Evolutionary conservation across 306 rosid genomes (phyloP).

Genomic region (Trifolium pratense): DNA sequence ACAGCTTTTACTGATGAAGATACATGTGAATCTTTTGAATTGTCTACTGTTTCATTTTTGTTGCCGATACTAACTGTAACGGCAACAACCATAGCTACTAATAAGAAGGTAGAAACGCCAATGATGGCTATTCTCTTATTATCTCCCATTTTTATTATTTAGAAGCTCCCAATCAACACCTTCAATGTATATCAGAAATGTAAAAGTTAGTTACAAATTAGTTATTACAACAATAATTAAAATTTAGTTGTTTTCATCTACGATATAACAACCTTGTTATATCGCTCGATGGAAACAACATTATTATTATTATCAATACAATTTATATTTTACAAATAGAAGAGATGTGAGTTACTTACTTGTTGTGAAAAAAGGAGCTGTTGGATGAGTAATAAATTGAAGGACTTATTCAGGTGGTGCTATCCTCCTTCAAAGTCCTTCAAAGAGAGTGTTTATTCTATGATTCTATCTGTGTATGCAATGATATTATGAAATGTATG

Average conservation of each 20-base stretch:
- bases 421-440: slow-evolving; percentile 38
- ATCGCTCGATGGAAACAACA: not conserved
- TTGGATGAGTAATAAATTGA: not conserved
- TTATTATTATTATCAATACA: not conserved
- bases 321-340: not conserved
- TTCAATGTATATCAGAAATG: not conserved
- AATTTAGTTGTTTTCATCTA: no score
- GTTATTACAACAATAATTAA: no score
- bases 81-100: slow-evolving; percentile 74
- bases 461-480: not conserved
- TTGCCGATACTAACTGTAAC: slow-evolving; percentile 45
- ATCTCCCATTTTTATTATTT: slow-evolving; percentile 40
- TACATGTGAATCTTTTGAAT: not conserved
- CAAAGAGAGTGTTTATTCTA: slow-evolving; percentile 8
- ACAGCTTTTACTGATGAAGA: slow-evolving; percentile 59
- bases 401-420: slow-evolving; percentile 20
- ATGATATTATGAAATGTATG: not conserved
- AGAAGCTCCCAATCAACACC: slow-evolving; percentile 49
- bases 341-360: not conserved
- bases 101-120: slow-evolving; percentile 54
- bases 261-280: not conserved
- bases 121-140: slow-evolving; percentile 47
- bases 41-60: accelerated
- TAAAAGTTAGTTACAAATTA: not conserved
- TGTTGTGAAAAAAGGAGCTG: slow-evolving; percentile 31